These are phyloP conservation scores for Circinella minor DNA, from an alignment of 371 early-diverging fungal species.

Conservation along the genomic window DNA sequence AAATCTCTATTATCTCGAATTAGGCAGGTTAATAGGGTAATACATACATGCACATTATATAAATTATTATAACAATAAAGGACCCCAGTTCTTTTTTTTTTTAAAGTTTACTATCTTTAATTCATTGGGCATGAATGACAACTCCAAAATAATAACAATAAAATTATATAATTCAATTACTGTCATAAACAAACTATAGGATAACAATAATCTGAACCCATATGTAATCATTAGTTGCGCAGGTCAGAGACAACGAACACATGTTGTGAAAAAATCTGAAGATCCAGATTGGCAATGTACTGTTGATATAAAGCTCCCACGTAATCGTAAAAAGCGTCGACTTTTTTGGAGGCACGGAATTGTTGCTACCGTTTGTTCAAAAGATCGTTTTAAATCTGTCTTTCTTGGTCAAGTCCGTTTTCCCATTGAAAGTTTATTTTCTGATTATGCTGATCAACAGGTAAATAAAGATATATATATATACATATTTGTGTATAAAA, in stretches of 20 bases:
- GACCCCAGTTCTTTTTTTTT: no score
- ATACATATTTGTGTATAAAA: neutral
- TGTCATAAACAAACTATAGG: conserved; percentile 12
- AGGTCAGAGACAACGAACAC: conserved; percentile 49
- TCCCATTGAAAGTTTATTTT: conserved; percentile 36
- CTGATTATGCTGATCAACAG: neutral
- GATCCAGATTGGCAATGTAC: conserved; percentile 48
- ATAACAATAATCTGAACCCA: conserved; percentile 26
- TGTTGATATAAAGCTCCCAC: conserved; percentile 45
- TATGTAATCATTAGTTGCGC: conserved; percentile 46
- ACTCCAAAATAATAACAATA: no score
- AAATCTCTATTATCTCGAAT: no score
- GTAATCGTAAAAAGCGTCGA: conserved; percentile 25
- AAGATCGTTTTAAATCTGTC: conserved; percentile 46
- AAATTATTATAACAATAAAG: no score
- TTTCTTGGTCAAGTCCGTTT: conserved; percentile 43
- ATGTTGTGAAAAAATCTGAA: conserved; percentile 36
- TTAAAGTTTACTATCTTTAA: no score
- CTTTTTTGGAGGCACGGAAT: conserved; percentile 37
- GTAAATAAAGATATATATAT: neutral
- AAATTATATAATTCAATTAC: neutral
- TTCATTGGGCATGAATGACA: no score
- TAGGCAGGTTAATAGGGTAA: no score
- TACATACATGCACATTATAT: no score
- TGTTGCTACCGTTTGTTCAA: conserved; percentile 37